Evolutionary conservation across 192 early-diverging fungal genomes (phyloP).

Genomic region (Entophlyctis helioformis): DNA sequence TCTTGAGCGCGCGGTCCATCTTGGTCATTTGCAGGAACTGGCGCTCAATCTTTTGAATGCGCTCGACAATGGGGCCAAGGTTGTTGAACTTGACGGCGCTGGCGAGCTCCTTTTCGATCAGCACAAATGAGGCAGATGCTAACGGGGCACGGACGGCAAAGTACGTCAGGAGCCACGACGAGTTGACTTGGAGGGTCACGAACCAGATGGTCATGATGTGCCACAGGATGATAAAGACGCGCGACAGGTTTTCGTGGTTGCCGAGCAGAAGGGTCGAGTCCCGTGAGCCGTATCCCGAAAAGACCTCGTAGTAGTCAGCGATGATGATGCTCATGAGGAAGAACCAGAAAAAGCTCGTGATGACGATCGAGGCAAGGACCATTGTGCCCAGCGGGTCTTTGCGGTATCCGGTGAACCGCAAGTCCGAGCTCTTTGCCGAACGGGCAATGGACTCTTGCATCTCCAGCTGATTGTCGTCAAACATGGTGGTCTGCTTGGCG

Average conservation of each 20-base stretch:
- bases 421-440: not conserved
- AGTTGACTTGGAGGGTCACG: constrained; percentile 29
- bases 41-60: constrained; percentile 12
- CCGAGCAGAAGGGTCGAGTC: constrained; percentile 37
- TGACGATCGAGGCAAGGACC: constrained; percentile 28
- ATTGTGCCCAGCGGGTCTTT: constrained; percentile 38
- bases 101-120: constrained; percentile 16
- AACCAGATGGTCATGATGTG: constrained; percentile 64
- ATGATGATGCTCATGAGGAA: constrained; percentile 54
- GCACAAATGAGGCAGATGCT: constrained; percentile 8
- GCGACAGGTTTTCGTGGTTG: constrained; percentile 43
- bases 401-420: constrained; percentile 51
- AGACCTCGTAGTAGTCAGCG: constrained; percentile 60
- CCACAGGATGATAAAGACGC: constrained; percentile 64
- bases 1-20: constrained; percentile 9
- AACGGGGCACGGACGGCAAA: constrained; percentile 44
- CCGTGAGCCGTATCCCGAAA: constrained; percentile 32
- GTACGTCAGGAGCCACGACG: constrained; percentile 45
- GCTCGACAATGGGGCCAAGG: constrained; percentile 18
- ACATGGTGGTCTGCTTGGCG: not conserved
- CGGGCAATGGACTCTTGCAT: constrained; percentile 6
- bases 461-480: constrained; percentile 3
- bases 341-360: constrained; percentile 52
- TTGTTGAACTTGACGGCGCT: constrained; percentile 13
- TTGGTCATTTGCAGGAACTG: not conserved